These are phyloP conservation scores for Tricholomella constricta DNA, from an alignment of 768 basidiomycete species.

Conservation along the genomic window DNA sequence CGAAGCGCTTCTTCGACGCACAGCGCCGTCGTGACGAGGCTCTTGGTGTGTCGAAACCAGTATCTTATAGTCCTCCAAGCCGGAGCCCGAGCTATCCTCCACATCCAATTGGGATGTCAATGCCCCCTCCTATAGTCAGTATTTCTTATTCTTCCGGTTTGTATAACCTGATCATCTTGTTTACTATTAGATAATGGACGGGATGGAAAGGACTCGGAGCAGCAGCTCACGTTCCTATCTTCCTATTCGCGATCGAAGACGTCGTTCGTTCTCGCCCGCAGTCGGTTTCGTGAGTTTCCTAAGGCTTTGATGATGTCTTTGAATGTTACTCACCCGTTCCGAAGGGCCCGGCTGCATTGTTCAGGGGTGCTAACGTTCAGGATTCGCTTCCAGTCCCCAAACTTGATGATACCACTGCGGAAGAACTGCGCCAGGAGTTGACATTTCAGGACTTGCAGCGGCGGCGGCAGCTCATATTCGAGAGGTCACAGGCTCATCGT, in stretches of 20 bases:
- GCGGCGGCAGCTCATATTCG: background rate
- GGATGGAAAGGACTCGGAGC: too few relatives aligned
- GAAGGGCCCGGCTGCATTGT: background rate
- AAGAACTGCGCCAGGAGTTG: background rate
- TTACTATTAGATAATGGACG: too few relatives aligned
- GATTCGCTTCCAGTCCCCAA: conserved; percentile 1
- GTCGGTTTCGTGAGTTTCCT: conserved; percentile 4
- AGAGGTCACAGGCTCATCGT: conserved; percentile 2
- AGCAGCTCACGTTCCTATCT: too few relatives aligned
- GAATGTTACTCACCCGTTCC: background rate
- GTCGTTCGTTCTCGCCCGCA: background rate
- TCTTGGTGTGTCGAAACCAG: background rate
- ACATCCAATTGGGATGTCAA: too few relatives aligned
- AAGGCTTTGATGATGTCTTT: background rate
- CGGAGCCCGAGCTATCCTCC: background rate
- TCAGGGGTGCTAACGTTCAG: background rate
- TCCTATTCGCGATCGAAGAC: too few relatives aligned
- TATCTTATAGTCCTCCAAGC: background rate
- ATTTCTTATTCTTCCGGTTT: background rate
- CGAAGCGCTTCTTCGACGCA: background rate
- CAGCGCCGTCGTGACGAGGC: conserved; percentile 1
- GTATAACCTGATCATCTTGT: background rate
- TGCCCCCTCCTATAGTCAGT: background rate
- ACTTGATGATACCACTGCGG: background rate
- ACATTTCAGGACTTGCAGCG: background rate